Evolutionary conservation across 164 flowering plant species (phyloP).

Genomic region (Vitis vinifera): ASM3070453v1 NC_081821.1:690501-691000

Average conservation of each 20-base stretch:
- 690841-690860: no score
- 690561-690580: slow-evolving; percentile 14
- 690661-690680: not conserved
- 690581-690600: slow-evolving; percentile 17
- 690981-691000: no score
- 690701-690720: slow-evolving; percentile 1
- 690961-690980: no score
- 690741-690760: no score
- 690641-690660: slow-evolving; percentile 5
- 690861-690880: no score
- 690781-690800: no score
- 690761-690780: no score
- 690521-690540: slow-evolving; percentile 25
- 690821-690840: not conserved
- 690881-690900: no score
- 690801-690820: not conserved
- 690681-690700: not conserved
- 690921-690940: no score
- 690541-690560: slow-evolving; percentile 12
- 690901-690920: no score
- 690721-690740: not conserved
- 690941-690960: no score
- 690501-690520: slow-evolving; percentile 3
- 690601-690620: slow-evolving; percentile 11
- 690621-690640: slow-evolving; percentile 11